Percentiles rank a stretch among this genome's conserved stretches.
phyloP scores from a whole-genome alignment of 2,329 filamentous ascomycete genomes.

The Periconia sp. region DNA sequence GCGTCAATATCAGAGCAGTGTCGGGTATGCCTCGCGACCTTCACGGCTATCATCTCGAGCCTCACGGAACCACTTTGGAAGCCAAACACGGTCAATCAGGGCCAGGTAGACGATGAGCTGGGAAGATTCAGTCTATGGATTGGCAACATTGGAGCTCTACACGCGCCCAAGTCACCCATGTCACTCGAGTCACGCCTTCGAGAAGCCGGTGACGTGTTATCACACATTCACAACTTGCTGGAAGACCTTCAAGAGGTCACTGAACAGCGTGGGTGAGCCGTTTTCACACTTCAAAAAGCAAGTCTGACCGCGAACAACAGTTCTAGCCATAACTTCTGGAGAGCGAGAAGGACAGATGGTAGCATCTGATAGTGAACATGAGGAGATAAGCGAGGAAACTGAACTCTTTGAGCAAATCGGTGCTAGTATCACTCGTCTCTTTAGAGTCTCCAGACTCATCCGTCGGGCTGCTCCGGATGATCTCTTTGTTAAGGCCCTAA shows the following conservation, averaged over 20 bases:
- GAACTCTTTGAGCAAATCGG: constrained; percentile 18
- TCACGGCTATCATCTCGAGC: constrained; percentile 6
- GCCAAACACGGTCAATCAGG: neutral
- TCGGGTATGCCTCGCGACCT: constrained; percentile 2
- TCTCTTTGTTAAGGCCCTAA: constrained; percentile 17
- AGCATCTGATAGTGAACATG: neutral
- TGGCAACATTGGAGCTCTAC: constrained; percentile 21
- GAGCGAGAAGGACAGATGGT: constrained; percentile 3
- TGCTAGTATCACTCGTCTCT: constrained; percentile 13
- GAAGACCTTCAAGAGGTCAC: constrained; percentile 14
- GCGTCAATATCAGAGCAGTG: constrained; percentile 13
- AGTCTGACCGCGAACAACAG: neutral
- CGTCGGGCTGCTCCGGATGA: constrained; percentile 16
- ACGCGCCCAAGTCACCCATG: constrained; percentile 9
- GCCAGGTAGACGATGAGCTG: constrained; percentile 11
- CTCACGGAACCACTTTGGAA: neutral
- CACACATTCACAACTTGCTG: constrained; percentile 10
- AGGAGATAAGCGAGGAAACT: constrained; percentile 8
- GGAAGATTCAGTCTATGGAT: constrained; percentile 19
- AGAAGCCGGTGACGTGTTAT: constrained; percentile 14
- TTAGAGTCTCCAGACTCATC: constrained; percentile 18
- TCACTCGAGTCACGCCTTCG: constrained; percentile 19
- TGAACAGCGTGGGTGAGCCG: constrained; percentile 3
- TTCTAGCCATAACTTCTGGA: constrained; percentile 12
- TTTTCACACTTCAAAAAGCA: neutral